Evolutionary conservation across 2,329 filamentous ascomycete species (phyloP).

Genomic region (Chaetomiaceae sp.): DNA sequence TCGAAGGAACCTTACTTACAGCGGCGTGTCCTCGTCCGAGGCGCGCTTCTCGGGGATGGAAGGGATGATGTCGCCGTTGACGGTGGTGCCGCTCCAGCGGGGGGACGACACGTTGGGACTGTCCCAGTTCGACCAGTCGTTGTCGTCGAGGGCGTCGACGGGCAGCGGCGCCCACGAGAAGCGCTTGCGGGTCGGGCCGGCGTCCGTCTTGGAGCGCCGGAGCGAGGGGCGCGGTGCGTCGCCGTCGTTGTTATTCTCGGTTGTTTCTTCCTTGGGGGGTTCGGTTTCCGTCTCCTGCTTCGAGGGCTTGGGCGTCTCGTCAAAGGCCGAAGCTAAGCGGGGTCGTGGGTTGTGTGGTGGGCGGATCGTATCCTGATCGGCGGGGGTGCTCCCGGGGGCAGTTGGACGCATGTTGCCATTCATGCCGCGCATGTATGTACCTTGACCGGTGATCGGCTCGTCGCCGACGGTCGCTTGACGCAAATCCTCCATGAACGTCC

Average conservation of each 20-base stretch:
- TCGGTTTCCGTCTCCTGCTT: neutral
- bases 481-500: conserved; percentile 93
- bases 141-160: conserved; percentile 54
- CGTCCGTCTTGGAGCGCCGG: conserved; percentile 31
- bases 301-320: conserved; percentile 30
- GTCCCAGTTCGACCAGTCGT: conserved; percentile 64
- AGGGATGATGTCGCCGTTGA: conserved; percentile 43
- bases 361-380: conserved; percentile 46
- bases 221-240: conserved; percentile 27
- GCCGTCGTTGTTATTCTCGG: conserved; percentile 1
- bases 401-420: conserved; percentile 34
- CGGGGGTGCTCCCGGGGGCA: conserved; percentile 18
- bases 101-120: conserved; percentile 50
- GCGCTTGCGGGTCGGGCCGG: conserved; percentile 41
- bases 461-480: conserved; percentile 94
- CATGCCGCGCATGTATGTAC: conserved; percentile 29
- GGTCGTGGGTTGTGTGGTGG: conserved; percentile 38
- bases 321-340: conserved; percentile 41
- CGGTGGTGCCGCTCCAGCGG: conserved; percentile 61
- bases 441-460: conserved; percentile 64
- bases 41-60: conserved; percentile 45
- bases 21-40: conserved; percentile 42
- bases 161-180: conserved; percentile 58
- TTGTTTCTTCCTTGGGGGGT: neutral
- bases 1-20: conserved; percentile 39